Evolutionary conservation across 495 filamentous ascomycete species (phyloP), one percentile per base, ranked within the genome.

Genomic region (Letharia columbiana): DNA sequence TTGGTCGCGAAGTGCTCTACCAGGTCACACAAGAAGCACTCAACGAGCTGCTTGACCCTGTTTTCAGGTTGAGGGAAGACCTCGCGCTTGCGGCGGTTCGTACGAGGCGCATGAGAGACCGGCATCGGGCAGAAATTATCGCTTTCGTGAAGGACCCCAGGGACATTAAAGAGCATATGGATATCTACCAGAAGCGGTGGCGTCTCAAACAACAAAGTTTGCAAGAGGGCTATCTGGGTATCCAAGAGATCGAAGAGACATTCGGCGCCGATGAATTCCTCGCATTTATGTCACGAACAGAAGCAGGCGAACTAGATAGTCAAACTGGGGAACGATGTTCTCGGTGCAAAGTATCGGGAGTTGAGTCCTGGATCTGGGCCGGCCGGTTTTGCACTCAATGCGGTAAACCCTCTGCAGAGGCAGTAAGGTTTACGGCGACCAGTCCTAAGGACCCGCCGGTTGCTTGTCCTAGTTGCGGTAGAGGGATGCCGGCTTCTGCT

Each of bases 21-120:
- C 90, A 96, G 72, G 86, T 93, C 23, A 90, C 89, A 0, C 91
- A 96, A 71, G 87, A 96, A 71, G 91, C 89, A 1, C 88, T 96
- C 74, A 96, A 97, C 71, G 91, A 98, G 74, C 78, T 98, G 6
- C 83, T 98, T 8, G 90, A 96, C 73, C 79, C 86, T 13, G 78
- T 98, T 0, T 98, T 98, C 78, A 86, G 87, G 69, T 79, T 79
- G 35, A 88, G 89, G 67, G 94, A 98, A 75, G 87, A 91, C 65
- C 73, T 89, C 11, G 85, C 91, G 12, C 78, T 96, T 67, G 82
- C 88, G 61, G 86, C 83, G 12, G 82, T 84, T 49, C 79, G 82
- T 20, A 91, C 85, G 1, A 86, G 84, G 64, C 74, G 77, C 31
- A 79, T 86, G 63, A 86, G 91, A 47, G 79, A 84, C 56, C 77